Conservation (phyloP, 1,284 basidiomycete genomes). For the Agroathelia rolfsii region DNA sequence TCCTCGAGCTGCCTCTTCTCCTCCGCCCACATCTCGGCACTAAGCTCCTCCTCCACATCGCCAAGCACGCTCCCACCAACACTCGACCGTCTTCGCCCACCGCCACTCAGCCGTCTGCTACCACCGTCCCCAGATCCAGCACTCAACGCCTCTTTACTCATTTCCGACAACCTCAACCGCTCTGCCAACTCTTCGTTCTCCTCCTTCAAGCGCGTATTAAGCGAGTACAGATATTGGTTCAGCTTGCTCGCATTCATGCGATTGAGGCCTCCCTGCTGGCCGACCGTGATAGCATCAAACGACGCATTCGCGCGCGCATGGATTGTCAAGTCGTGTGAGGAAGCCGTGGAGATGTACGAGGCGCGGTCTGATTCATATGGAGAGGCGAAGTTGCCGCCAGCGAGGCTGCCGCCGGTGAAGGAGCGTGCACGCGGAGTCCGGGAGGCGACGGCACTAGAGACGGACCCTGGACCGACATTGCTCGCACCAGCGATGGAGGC, state of each 20-base stretch:
- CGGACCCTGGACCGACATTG: no score
- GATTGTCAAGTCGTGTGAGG: constrained; percentile 76
- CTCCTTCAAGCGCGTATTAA: constrained; percentile 71
- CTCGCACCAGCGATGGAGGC: constrained; percentile 14
- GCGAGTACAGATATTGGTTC: constrained; percentile 71
- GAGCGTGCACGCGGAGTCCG: constrained; percentile 10
- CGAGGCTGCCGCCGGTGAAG: constrained; percentile 9
- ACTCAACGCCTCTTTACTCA: constrained; percentile 23
- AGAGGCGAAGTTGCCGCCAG: constrained; percentile 14
- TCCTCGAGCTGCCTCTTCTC: constrained; percentile 43
- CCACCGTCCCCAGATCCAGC: constrained; percentile 16
- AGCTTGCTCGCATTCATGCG: constrained; percentile 76
- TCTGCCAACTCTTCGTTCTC: constrained; percentile 63
- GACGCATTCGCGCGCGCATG: constrained; percentile 76
- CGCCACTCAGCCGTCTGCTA: constrained; percentile 16
- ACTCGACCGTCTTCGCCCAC: constrained; percentile 38
- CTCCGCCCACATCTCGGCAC: constrained; percentile 51
- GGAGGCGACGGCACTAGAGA: constrained; percentile 8
- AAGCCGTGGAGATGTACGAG: constrained; percentile 69
- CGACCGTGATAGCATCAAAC: constrained; percentile 70
- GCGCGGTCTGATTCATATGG: constrained; percentile 33
- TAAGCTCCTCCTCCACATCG: constrained; percentile 49
- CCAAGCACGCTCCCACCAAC: constrained; percentile 38
- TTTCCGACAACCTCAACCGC: constrained; percentile 38
- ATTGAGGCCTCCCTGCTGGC: constrained; percentile 50